Evolutionary conservation across 768 basidiomycete species (phyloP).

Genomic region (Daedaleopsis sinensis): DNA sequence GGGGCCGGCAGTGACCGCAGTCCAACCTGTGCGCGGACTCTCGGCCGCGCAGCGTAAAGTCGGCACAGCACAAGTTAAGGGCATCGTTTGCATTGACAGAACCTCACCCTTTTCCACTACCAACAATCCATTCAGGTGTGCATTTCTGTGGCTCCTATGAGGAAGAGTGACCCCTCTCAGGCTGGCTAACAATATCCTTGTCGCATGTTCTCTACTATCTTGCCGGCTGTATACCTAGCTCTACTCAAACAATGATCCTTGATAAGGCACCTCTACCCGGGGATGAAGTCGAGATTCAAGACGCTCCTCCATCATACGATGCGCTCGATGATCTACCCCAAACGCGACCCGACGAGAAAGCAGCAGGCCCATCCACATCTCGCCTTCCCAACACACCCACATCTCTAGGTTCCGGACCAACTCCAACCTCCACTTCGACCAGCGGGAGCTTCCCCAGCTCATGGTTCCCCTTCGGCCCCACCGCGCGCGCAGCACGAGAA

Average conservation of each 20-base stretch:
- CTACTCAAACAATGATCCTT: conserved; percentile 24
- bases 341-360: conserved; percentile 10
- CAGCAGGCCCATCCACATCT: background rate
- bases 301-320: conserved; percentile 34
- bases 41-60: too few relatives aligned
- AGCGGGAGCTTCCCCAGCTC: conserved; percentile 2
- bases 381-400: background rate
- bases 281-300: conserved; percentile 28
- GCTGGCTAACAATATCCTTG: too few relatives aligned
- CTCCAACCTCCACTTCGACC: background rate
- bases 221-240: too few relatives aligned
- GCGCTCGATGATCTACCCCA: conserved; percentile 7
- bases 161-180: too few relatives aligned
- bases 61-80: too few relatives aligned
- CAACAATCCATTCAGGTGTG: too few relatives aligned
- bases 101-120: too few relatives aligned
- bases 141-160: too few relatives aligned
- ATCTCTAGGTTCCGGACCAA: background rate
- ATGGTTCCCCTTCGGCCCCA: conserved; percentile 23
- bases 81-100: too few relatives aligned
- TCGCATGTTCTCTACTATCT: too few relatives aligned
- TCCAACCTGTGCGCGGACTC: too few relatives aligned
- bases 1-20: too few relatives aligned
- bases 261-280: conserved; percentile 26
- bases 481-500: conserved; percentile 33